Evolutionary conservation across 192 early-diverging fungal genomes (phyloP), one percentile per base, ranked within the genome.

Genomic region (Dispira simplex): DNA sequence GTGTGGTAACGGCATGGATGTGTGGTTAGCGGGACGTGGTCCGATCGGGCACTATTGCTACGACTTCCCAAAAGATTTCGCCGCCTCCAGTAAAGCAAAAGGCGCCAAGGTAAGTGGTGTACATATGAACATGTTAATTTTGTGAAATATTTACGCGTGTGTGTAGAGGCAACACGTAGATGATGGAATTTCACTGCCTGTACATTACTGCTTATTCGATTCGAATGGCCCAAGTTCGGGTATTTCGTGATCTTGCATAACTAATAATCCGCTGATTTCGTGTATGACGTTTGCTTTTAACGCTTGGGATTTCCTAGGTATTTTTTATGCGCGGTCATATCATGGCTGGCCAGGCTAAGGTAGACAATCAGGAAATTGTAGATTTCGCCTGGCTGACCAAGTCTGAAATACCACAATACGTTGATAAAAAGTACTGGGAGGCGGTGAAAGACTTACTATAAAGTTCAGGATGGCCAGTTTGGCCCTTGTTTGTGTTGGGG

Each of bases 311-410:
- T 68, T n/a, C n/a, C 5, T 64, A 90, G 85, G 79, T 84, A 6
- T 91, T 91, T 67, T 88, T 84, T 65, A 84, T 91, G 81, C 85
- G 85, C 66, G 79, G 81, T 10, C 77, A 84, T 49, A 83, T 86
- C 59, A 68, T 85, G 18, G 71, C 79, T n/a, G 89, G 89, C 44
- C 81, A 87, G 65, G 81, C 79, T 26, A 64, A 75, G 57, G 71
- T 80, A 11, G 79, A 83, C 63, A 71, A 77, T 16, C 69, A 80
- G 25, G 73, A 85, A 67, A 73, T 80, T 32, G 64, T 75, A 16
- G 84, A 89, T 63, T 82, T 80, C 72, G 85, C 83, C 23, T 91
- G 89, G 89, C 71, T 86, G 49, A 88, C 82, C 12, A 85, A 84
- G 72, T 65, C 82, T 59, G 86, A 89, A 66, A 70, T 87, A 63